Base-by-base conservation (phyloP, 1,139 yeast species). In the Meyerozyma sp. region DNA sequence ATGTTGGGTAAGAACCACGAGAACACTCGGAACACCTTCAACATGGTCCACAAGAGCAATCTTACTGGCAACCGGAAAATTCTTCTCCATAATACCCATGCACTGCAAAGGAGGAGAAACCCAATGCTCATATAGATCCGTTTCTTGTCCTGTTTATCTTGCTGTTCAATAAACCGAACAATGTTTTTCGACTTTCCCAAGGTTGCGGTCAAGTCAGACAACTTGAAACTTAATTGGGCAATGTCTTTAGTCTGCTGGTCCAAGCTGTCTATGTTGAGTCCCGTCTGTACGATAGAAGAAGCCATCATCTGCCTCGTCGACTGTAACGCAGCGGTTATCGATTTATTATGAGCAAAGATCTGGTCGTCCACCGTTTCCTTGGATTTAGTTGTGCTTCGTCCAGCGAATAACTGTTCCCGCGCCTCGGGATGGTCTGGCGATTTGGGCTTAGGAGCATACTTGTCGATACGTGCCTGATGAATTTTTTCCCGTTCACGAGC, bases 11-110 rank as follows among this genome's bases (percentile, higher is more conserved):
- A n/a, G 7, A 34, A 34, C 58, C 56, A 54, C 34, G 43, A 46
- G 16, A 74, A 66, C 2, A 79, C 52, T 1, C 78, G 61, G 46
- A 81, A 62, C 10, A 76, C 54, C 54, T 75, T 75, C 44, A 77
- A 60, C 5, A 80, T 41, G 0, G 81, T 59, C 90, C 89, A 83
- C n/a, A 84, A 45, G 28, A 82, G 48, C 10, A 84, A 56, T 55
- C 63, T 64, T 1, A 81, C 66, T 0, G 91, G 91, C 11, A 75
- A 66, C 52, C 74, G 69, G 36, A 84, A 62, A 3, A 84, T 67
- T 44, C 91, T 66, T 50, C 83, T 64, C 81, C 85, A 84, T 2
- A 83, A 50, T 18, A 84, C 79, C 84, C 87, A 83, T 3, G 65
- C 56, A 49, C 85, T 67, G 32, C 82, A 83, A 2, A 73, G 50